A percentile compares a stretch with the other conserved stretches of the same genome.
phyloP scores from a whole-genome alignment of 2,329 filamentous ascomycete species.

The Hypoxylon rubiginosum region DNA sequence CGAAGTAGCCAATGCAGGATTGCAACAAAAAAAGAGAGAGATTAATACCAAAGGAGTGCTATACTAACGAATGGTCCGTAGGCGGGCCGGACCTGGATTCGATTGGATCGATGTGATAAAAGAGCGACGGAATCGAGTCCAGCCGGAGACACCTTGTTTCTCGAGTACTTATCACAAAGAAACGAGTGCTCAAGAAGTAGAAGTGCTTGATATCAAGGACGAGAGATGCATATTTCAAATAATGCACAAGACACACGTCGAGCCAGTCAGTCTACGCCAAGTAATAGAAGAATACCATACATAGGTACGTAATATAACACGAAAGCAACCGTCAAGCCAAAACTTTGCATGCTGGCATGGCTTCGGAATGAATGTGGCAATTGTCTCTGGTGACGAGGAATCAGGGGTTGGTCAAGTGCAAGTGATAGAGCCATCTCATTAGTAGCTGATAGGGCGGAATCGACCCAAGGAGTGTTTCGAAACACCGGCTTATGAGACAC shows the following conservation, averaged over 20 bases:
- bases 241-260: slow-evolving; percentile 22
- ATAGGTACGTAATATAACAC: slow-evolving; percentile 12
- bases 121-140: slow-evolving; percentile 22
- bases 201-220: slow-evolving; percentile 21
- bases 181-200: slow-evolving; percentile 23
- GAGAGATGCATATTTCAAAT: slow-evolving; percentile 27
- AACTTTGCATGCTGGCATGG: slow-evolving; percentile 31
- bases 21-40: slow-evolving; percentile 6
- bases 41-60: slow-evolving; percentile 11
- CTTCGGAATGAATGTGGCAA: slow-evolving; percentile 42
- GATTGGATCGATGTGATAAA: slow-evolving; percentile 21
- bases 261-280: slow-evolving; percentile 25
- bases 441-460: slow-evolving; percentile 31
- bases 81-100: slow-evolving; percentile 9
- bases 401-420: slow-evolving; percentile 16
- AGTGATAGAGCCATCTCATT: slow-evolving; percentile 33
- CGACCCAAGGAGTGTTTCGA: slow-evolving; percentile 37
- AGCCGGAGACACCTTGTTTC: slow-evolving; percentile 5
- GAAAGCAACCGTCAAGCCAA: slow-evolving; percentile 29
- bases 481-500: slow-evolving; percentile 41
- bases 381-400: slow-evolving; percentile 28
- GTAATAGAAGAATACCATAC: slow-evolving; percentile 11
- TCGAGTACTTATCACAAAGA: slow-evolving; percentile 39
- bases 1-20: slow-evolving; percentile 5
- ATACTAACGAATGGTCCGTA: slow-evolving; percentile 6